Evolutionary conservation across 371 early-diverging fungal species (phyloP), one percentile per base, ranked within the genome.

Genomic region (Rhizopus delemar): DNA sequence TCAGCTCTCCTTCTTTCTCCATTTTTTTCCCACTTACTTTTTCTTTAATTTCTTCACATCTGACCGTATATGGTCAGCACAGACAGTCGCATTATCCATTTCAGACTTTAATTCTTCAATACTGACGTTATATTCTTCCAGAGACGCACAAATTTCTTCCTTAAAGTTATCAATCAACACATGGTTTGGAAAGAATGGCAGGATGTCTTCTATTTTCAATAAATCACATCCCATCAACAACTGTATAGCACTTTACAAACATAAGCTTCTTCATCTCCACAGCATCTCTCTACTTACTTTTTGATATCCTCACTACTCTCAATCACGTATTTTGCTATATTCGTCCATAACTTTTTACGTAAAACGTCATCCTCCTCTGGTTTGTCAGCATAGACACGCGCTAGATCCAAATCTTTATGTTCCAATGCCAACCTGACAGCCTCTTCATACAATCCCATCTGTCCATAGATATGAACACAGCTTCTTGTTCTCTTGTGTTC

Each of bases 101-200:
- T 94, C 94, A 6, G 68, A 61, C 58, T 91, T 91, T 53, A 96
- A 79, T 22, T 85, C 84, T 29, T 90, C 86, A 49, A 94, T 90
- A 58, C 90, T 83, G n/a, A 75, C 62, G 62, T 92, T 93, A 65
- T 95, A 94, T 50, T 91, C 90, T 54, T 92, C 90, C 12, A 96
- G 76, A 3, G 95, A 93, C 8, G 75, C 64, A 67, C 90, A 91
- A 7, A 95, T 89, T 60, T 95, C 96, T 43, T 86, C 86, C 62
- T 96, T 96, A 69, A 97, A 95, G 58, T 96, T 94, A 63, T 96
- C 94, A 65, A 98, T 97, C 0, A 89, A 75, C 0, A 92, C 90
- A 74, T 94, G 95, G 59, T 97, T 97, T 0, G 97, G 96, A 68
- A 98, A 96, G 70, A 90, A 93, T 2, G 95, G 96, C 32, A 98